Evolutionary conservation across 495 filamentous ascomycete species (phyloP).

Genomic region (Talaromyces stipitatus): DNA sequence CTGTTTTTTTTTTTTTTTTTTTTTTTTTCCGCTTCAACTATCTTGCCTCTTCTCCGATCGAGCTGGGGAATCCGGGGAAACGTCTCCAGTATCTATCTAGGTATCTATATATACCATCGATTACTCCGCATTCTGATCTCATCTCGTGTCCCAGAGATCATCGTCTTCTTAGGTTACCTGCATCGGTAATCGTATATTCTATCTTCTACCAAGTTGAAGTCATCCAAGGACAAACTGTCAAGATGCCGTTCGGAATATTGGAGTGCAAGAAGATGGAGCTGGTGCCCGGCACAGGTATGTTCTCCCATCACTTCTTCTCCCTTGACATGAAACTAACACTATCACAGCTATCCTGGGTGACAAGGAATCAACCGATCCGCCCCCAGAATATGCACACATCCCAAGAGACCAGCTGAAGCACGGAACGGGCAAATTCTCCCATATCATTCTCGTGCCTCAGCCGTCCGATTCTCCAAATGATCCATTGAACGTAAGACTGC

Average conservation of each 20-base stretch:
- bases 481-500: slow-evolving; percentile 29
- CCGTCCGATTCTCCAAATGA: slow-evolving; percentile 49
- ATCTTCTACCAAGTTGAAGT: background rate
- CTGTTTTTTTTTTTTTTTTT: background rate
- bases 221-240: background rate
- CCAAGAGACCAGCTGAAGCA: slow-evolving; percentile 40
- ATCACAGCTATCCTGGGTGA: slow-evolving; percentile 34
- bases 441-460: slow-evolving; percentile 47
- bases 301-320: background rate
- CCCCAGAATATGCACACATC: slow-evolving; percentile 31
- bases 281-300: slow-evolving; percentile 4
- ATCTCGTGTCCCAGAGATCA: background rate
- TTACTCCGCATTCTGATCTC: background rate
- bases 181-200: background rate
- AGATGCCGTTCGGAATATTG: slow-evolving; percentile 5
- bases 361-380: slow-evolving; percentile 26
- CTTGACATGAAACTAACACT: background rate
- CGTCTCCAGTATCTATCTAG: too few relatives aligned
- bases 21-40: background rate
- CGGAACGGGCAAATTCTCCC: slow-evolving; percentile 33
- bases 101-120: background rate
- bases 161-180: background rate
- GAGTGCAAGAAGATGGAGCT: slow-evolving; percentile 1
- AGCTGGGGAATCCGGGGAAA: background rate
- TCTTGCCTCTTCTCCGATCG: background rate